Base-by-base conservation (phyloP, 1,284 basidiomycete genomes). In the Ustilago nuda region DNA sequence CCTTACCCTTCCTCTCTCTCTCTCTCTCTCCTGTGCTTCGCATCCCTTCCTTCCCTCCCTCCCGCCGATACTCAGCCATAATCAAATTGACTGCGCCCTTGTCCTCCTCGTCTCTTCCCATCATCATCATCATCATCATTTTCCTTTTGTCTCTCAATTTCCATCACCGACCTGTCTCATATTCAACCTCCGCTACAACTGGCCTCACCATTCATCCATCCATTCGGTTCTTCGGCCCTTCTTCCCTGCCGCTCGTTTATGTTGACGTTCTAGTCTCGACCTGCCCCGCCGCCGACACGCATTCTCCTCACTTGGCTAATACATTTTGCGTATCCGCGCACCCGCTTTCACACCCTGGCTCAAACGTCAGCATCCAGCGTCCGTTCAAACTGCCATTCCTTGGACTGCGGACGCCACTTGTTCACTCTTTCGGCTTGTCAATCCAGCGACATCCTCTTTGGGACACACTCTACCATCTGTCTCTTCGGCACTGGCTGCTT, bases 111-210 rank as follows among this genome's bases (percentile, higher is more conserved):
- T 30, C 23, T 41, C 17, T 23, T 30, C 36, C 19, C 53, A 23
- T 37, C 35, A 48, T 52, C 45, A 54, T 55, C 60, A 32, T 45
- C 58, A 50, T 50, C 48, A 17, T 19, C 27, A 23, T 19, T 23
- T 17, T 45, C 19, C 19, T 45, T 45, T 27, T 27, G 23, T 27
- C 19, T n/a, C 39, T 45, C 39, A 36, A 66, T 58, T 63, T 71
- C 68, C 62, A 61, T 61, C 68, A 66, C 59, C 68, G 59, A 61
- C 55, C 27, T 43, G 27, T 27, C 58, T 12, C 43, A 33, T 23
- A 61, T 69, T 69, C 66, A 37, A 55, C 60, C 61, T 64, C 66
- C 66, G 66, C 65, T 46, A 41, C 52, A 13, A 37, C 23, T 12
- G 53, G 13, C 35, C 61, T 57, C 70, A 56, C 65, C 70, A 58